Conservation (phyloP, 331 rosid genomes). For the Malus hybrid region DNA sequence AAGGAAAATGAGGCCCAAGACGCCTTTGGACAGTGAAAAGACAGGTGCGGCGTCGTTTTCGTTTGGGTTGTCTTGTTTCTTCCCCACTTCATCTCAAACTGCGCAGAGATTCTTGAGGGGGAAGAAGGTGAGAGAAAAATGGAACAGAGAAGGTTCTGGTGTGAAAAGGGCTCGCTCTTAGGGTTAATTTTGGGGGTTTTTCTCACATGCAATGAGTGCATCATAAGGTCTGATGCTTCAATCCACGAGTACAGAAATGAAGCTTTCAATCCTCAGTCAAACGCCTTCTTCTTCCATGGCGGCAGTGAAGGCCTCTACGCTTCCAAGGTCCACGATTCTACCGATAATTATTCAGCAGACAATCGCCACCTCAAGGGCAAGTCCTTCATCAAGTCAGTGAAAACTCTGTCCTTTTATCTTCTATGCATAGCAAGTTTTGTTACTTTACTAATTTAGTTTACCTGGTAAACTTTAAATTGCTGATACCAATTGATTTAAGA, state of each 20-base stretch:
- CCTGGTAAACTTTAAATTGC: neutral
- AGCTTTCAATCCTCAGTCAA: slow-evolving; percentile 40
- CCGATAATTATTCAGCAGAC: slow-evolving; percentile 6
- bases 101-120: neutral
- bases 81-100: neutral
- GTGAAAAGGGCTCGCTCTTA: neutral
- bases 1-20: neutral
- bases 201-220: neutral
- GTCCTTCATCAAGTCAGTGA: slow-evolving; percentile 47
- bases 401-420: neutral
- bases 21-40: neutral
- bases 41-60: slow-evolving; percentile 1
- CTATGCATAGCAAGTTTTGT: neutral
- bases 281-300: slow-evolving; percentile 72
- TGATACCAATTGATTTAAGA: neutral
- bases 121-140: neutral
- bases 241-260: slow-evolving; percentile 53
- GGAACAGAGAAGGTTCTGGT: neutral
- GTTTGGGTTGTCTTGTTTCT: neutral
- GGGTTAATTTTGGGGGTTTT: slow-evolving; percentile 6
- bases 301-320: slow-evolving; percentile 69
- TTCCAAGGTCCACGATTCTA: slow-evolving; percentile 28
- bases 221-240: slow-evolving; percentile 32
- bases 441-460: neutral
- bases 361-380: slow-evolving; percentile 49